Conservation (phyloP, 352 stramenopile genomes). For the Peronospora destructor region DNA sequence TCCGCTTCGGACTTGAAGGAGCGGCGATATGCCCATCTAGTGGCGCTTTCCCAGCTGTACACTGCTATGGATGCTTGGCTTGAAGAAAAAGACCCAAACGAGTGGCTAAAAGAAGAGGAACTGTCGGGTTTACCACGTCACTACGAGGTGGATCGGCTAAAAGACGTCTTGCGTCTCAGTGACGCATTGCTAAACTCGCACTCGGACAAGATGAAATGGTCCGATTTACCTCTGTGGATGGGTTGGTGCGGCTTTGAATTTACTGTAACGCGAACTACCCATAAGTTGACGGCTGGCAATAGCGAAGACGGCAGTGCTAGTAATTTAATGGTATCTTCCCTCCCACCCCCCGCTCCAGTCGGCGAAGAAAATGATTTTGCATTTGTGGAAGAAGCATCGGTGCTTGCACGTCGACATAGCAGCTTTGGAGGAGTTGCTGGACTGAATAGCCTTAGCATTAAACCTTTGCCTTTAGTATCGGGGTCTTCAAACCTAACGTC, state of each 20-base stretch:
- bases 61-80: slow-evolving; percentile 85
- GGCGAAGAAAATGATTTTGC: slow-evolving; percentile 70
- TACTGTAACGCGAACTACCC: slow-evolving; percentile 25
- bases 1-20: slow-evolving; percentile 33
- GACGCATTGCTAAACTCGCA: slow-evolving; percentile 45
- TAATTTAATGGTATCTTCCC: slow-evolving; percentile 2
- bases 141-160: slow-evolving; percentile 62
- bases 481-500: slow-evolving; percentile 44
- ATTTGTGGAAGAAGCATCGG: slow-evolving; percentile 67
- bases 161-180: slow-evolving; percentile 64
- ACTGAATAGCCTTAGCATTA: slow-evolving; percentile 31
- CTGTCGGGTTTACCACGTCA: slow-evolving; percentile 61
- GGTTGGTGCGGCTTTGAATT: slow-evolving; percentile 68
- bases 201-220: slow-evolving; percentile 37
- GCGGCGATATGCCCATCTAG: slow-evolving; percentile 44
- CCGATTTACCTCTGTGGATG: slow-evolving; percentile 51
- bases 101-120: slow-evolving; percentile 70
- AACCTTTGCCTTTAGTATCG: slow-evolving; percentile 40
- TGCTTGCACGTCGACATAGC: slow-evolving; percentile 50
- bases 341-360: slow-evolving; percentile 17
- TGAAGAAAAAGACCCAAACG: slow-evolving; percentile 72
- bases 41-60: slow-evolving; percentile 58
- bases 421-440: slow-evolving; percentile 51
- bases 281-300: slow-evolving; percentile 6
- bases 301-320: slow-evolving; percentile 1